Percentiles rank a stretch among this genome's conserved stretches.
phyloP scores from a whole-genome alignment of 2,329 filamentous ascomycete genomes.

The Zarea fungicola region DNA sequence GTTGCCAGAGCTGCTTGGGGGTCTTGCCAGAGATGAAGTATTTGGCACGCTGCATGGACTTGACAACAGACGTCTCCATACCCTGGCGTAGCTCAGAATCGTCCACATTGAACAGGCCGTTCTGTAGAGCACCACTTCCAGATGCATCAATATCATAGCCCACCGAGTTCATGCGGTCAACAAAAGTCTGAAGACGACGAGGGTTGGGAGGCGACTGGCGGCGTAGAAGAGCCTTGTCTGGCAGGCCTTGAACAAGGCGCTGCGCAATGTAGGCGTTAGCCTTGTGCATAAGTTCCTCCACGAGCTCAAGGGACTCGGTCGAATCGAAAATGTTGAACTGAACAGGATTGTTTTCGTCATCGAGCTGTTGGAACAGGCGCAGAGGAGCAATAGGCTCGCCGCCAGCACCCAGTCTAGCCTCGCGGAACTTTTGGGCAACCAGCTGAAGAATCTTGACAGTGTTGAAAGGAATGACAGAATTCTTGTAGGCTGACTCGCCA shows the following conservation, averaged over 20 bases:
- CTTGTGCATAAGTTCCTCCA: slow-evolving; percentile 93
- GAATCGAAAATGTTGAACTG: slow-evolving; percentile 96
- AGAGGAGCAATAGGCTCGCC: slow-evolving; percentile 77
- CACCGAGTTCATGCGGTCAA: slow-evolving; percentile 86
- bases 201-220: slow-evolving; percentile 81
- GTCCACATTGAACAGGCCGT: slow-evolving; percentile 89
- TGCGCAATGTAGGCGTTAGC: slow-evolving; percentile 86
- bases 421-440: slow-evolving; percentile 84
- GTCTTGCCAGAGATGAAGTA: slow-evolving; percentile 85
- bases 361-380: slow-evolving; percentile 84
- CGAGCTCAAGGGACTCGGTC: slow-evolving; percentile 80
- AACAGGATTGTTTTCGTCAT: slow-evolving; percentile 96
- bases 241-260: slow-evolving; percentile 70
- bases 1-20: slow-evolving; percentile 69
- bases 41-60: slow-evolving; percentile 93
- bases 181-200: slow-evolving; percentile 83
- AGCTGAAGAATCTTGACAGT: slow-evolving; percentile 77
- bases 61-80: slow-evolving; percentile 93
- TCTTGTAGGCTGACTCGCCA: slow-evolving; percentile 55
- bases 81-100: slow-evolving; percentile 89
- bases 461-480: slow-evolving; percentile 62
- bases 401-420: slow-evolving; percentile 76
- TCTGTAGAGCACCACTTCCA: slow-evolving; percentile 87
- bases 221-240: slow-evolving; percentile 88
- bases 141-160: slow-evolving; percentile 85